These are phyloP conservation scores for Nannizzia gypsea DNA, from an alignment of 2,329 filamentous ascomycete genomes.

Conservation along the genomic window DNA sequence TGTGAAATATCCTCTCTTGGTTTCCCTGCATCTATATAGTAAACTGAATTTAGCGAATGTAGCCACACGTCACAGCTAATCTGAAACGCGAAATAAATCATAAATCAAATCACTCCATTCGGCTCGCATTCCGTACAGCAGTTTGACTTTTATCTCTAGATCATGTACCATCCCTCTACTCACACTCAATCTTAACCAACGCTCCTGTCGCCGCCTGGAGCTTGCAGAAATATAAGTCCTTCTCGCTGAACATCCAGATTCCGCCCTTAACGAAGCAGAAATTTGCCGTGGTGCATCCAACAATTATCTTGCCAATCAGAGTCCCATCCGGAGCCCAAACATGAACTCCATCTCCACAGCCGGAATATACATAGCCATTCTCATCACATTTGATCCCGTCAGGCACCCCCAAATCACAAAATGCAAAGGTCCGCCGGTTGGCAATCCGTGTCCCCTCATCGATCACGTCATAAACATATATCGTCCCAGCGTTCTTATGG, in stretches of 20 bases:
- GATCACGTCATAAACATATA: slow-evolving; percentile 33
- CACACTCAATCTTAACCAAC: slow-evolving; percentile 11
- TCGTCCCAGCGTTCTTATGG: slow-evolving; percentile 16
- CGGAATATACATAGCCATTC: slow-evolving; percentile 45
- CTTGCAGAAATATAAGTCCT: slow-evolving; percentile 12
- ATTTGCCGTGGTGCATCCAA: slow-evolving; percentile 37
- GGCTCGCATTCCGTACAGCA: too few species aligned
- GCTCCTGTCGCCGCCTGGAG: slow-evolving; percentile 14
- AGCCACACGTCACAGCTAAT: neutral
- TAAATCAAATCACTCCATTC: too few species aligned
- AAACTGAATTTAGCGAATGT: neutral
- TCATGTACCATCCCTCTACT: neutral
- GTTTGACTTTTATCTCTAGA: neutral
- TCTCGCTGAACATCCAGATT: slow-evolving; percentile 14
- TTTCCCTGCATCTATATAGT: neutral
- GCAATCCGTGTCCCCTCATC: slow-evolving; percentile 32
- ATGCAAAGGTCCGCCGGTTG: slow-evolving; percentile 44
- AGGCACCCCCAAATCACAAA: slow-evolving; percentile 37
- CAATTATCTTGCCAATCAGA: slow-evolving; percentile 47
- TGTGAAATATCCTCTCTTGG: neutral
- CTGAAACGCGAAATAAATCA: neutral
- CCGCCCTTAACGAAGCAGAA: slow-evolving; percentile 34
- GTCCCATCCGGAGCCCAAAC: slow-evolving; percentile 41
- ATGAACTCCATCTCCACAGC: slow-evolving; percentile 43
- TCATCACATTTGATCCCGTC: slow-evolving; percentile 39